Evolutionary conservation across 371 early-diverging fungal species (phyloP), one percentile per base, ranked within the genome.

Genomic region (Rhizomucor pusillus): DNA sequence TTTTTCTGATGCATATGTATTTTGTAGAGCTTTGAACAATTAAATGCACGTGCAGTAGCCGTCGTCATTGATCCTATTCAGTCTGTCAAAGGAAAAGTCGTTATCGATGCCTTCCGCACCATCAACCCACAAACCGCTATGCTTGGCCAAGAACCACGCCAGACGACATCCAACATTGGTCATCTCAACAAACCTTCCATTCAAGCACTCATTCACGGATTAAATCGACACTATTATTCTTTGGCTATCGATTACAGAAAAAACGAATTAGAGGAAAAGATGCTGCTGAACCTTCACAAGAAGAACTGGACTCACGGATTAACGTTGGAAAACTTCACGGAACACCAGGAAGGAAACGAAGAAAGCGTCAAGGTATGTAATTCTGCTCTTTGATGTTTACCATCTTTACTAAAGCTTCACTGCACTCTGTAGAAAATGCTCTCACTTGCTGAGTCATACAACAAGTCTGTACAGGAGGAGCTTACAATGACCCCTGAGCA

Each of bases 21-120:
- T 47, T 16, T 23, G 41, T 62, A 90, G 87, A 89, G 88, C 62
- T 99, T 99, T 62, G 99, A 99, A 77, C 85, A 91, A 56, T 78
- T 99, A 57, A 93, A 96, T 67, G 93, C 87, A 60, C 87, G 99
- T 49, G 94, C 99, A 16, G 99, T 99, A 6, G 99, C 99, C 51
- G 99, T 99, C 6, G 99, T 99, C 1, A 91, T 99, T 44, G 99
- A 99, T 75, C 99, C 99, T 3, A 99, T 99, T 62, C 99, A 99
- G 71, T 98, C 98, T 18, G 99, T 99, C 48, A 99, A 99, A 68
- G 99, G 99, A 59, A 99, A 99, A 71, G 99, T 99, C 3, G 99
- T 99, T 13, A 99, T 99, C 72, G 99, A 99, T 75, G 99, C 99
- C 16, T 99, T 99, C 87, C 90, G 99, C 37, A 77, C 95, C 35